Evolutionary conservation across 1,284 basidiomycete species (phyloP).

Genomic region (Cystobasidium sp.): DNA sequence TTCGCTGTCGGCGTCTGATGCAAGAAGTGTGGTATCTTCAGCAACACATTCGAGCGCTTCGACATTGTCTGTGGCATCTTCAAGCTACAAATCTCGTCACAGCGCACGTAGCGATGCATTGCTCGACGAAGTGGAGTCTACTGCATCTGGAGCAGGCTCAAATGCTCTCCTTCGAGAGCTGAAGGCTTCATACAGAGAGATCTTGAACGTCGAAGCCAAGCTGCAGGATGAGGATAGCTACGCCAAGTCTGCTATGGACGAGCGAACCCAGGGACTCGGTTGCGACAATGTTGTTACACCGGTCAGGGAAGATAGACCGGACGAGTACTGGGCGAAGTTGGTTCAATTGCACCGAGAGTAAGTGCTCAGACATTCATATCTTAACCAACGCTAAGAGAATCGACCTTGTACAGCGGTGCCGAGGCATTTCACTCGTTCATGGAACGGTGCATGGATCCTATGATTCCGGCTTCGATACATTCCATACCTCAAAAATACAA

Average conservation of each 20-base stretch:
- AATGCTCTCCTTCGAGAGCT: conserved; percentile 73
- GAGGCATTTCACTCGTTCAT: conserved; percentile 88
- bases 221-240: conserved; percentile 68
- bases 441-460: conserved; percentile 80
- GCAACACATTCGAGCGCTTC: conserved; percentile 43
- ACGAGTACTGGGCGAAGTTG: conserved; percentile 52
- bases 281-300: conserved; percentile 48
- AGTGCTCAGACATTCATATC: conserved; percentile 49
- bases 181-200: conserved; percentile 76
- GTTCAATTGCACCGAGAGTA: conserved; percentile 52
- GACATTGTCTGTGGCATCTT: conserved; percentile 27
- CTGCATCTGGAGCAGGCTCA: conserved; percentile 66
- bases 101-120: conserved; percentile 22
- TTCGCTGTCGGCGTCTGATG: conserved; percentile 8
- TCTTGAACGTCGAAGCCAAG: conserved; percentile 72
- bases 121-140: conserved; percentile 68
- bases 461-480: conserved; percentile 81
- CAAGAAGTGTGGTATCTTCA: conserved; percentile 37
- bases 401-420: conserved; percentile 61
- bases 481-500: conserved; percentile 92
- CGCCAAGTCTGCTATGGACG: conserved; percentile 54
- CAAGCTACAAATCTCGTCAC: conserved; percentile 24
- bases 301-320: conserved; percentile 56
- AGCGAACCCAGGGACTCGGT: conserved; percentile 11
- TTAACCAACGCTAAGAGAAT: conserved; percentile 58